Percentiles rank a stretch among this genome's conserved stretches.
These are phyloP conservation scores for Cladobotryum mycophilum DNA, from an alignment of 2,329 filamentous ascomycete genomes.

Conservation along the genomic window DNA sequence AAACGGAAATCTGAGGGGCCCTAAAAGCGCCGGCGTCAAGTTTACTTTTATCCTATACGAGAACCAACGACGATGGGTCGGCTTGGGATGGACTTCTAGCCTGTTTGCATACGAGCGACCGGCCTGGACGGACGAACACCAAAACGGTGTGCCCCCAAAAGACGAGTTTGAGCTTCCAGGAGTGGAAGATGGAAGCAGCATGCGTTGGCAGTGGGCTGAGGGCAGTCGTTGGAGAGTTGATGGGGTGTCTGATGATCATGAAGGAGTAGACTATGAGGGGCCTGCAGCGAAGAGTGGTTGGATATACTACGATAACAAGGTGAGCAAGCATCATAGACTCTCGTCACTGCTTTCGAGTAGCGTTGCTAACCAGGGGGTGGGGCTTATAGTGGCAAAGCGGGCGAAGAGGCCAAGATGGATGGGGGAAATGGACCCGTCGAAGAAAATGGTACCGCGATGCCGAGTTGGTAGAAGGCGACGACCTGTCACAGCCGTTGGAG, in stretches of 20 bases:
- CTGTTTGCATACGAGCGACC: constrained; percentile 85
- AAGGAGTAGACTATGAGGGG: constrained; percentile 44
- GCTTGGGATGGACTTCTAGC: constrained; percentile 88
- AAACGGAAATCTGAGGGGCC: constrained; percentile 25
- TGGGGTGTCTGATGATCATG: constrained; percentile 51
- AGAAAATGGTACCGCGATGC: constrained; percentile 96
- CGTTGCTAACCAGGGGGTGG: neutral
- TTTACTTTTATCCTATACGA: constrained; percentile 97
- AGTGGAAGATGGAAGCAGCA: constrained; percentile 52
- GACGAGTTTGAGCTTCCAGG: constrained; percentile 61
- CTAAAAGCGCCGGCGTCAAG: constrained; percentile 71
- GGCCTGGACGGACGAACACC: constrained; percentile 93
- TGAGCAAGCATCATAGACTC: constrained; percentile 29
- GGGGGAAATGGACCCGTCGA: constrained; percentile 88
- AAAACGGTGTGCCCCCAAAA: constrained; percentile 70
- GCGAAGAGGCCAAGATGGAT: constrained; percentile 77
- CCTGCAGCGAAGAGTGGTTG: constrained; percentile 68
- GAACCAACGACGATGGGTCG: constrained; percentile 92
- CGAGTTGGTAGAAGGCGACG: constrained; percentile 73
- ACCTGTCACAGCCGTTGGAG: constrained; percentile 27
- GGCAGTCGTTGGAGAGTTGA: constrained; percentile 83
- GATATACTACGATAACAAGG: constrained; percentile 98
- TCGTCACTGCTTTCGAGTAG: neutral
- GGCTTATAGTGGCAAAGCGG: constrained; percentile 75
- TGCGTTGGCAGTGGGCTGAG: constrained; percentile 71